Conservation (phyloP, 2,329 filamentous ascomycete genomes). For the Botryotinia calthae region DNA sequence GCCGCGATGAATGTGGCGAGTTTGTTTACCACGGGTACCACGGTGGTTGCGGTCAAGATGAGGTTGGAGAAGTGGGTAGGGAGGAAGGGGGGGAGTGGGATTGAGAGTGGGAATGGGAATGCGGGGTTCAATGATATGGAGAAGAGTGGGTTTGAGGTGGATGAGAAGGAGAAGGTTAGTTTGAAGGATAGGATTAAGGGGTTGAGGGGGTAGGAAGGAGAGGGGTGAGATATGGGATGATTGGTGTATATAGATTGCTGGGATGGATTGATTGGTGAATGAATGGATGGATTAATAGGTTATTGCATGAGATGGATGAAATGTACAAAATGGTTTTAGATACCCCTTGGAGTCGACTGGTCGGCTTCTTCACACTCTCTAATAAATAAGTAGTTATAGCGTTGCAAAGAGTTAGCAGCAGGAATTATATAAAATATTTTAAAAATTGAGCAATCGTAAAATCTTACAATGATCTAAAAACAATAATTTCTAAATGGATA, state of each 20-base stretch:
- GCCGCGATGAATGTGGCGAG: not conserved
- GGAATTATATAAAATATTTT: not conserved
- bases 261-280: not conserved
- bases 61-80: not conserved
- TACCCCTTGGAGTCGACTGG: constrained; percentile 10
- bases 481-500: not conserved
- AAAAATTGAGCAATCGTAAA: not conserved
- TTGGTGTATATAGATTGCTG: not conserved
- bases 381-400: not conserved
- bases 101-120: not conserved
- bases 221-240: too few relatives aligned
- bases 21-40: not conserved
- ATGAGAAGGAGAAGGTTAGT: not conserved
- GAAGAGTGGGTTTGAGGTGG: not conserved
- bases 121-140: not conserved
- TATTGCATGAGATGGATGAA: not conserved
- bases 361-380: constrained; percentile 1
- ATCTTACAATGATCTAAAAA: not conserved
- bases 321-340: not conserved
- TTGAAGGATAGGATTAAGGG: constrained; percentile 3
- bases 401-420: not conserved
- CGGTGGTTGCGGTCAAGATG: not conserved
- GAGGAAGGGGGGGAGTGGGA: not conserved
- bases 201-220: not conserved
- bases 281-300: not conserved